Conservation (phyloP, 805 yeast species). For the Ogataea corticis region DNA sequence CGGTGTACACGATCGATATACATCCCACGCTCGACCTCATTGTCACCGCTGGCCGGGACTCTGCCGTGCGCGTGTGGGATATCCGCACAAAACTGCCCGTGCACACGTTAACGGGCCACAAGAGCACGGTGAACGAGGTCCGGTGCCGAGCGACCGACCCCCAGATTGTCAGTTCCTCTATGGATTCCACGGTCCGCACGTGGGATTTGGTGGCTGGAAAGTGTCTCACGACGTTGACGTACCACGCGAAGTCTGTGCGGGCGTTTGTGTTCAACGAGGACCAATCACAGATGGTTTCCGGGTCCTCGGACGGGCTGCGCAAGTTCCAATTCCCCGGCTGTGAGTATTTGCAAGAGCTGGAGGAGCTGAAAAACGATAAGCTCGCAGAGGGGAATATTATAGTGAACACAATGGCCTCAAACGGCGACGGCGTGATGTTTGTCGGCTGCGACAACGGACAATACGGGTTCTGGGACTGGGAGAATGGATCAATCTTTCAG, state of each 20-base stretch:
- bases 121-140: constrained; percentile 70
- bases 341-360: constrained; percentile 52
- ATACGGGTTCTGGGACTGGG: constrained; percentile 77
- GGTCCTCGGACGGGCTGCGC: constrained; percentile 75
- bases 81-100: constrained; percentile 75
- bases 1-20: constrained; percentile 77
- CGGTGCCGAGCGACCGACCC: constrained; percentile 74
- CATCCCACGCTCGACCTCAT: constrained; percentile 87
- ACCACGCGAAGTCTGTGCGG: constrained; percentile 81
- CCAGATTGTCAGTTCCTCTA: constrained; percentile 78
- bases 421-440: constrained; percentile 61
- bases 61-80: constrained; percentile 91
- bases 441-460: constrained; percentile 86
- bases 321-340: constrained; percentile 87
- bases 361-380: constrained; percentile 43
- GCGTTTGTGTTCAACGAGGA: constrained; percentile 66
- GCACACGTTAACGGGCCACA: constrained; percentile 80
- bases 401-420: constrained; percentile 67
- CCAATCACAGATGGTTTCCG: constrained; percentile 76
- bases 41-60: constrained; percentile 87
- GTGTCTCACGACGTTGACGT: constrained; percentile 71
- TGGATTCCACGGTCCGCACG: constrained; percentile 81
- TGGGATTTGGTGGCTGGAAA: constrained; percentile 89
- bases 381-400: constrained; percentile 40
- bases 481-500: constrained; percentile 64